Conservation (phyloP, 2,329 filamentous ascomycete genomes). For the Alternaria gaisen region DNA sequence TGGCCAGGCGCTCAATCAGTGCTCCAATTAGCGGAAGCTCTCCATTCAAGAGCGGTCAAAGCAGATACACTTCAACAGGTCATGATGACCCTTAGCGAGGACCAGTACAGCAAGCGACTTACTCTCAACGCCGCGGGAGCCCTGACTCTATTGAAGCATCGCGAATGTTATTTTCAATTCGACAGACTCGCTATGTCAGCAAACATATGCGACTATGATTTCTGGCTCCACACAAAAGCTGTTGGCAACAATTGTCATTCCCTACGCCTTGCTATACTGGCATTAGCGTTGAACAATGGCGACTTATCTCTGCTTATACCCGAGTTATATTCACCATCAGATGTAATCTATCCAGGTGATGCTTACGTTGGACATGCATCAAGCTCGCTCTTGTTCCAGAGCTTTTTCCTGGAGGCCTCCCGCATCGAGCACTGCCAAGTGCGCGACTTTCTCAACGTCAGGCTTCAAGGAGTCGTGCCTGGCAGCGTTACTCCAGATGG, state of each 20-base stretch:
- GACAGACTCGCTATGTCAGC: neutral
- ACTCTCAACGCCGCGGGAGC: neutral
- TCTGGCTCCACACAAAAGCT: neutral
- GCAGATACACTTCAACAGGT: neutral
- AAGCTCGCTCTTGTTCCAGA: neutral
- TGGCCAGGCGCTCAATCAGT: neutral
- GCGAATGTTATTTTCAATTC: neutral
- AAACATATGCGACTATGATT: neutral
- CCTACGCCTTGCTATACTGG: neutral
- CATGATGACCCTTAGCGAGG: neutral
- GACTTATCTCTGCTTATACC: neutral
- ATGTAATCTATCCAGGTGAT: accelerated
- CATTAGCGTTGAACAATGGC: neutral
- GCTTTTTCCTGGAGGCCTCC: neutral
- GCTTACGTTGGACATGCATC: neutral
- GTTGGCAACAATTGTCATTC: neutral
- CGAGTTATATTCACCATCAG: neutral
- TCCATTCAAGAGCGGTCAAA: neutral
- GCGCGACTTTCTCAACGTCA: neutral
- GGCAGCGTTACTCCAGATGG: neutral
- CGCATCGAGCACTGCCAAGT: neutral
- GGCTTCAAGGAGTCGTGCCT: neutral
- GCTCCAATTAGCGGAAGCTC: neutral
- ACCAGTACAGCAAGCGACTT: neutral
- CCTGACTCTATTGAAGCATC: neutral